Evolutionary conservation across 2,329 filamentous ascomycete species (phyloP).

Genomic region (Calycina marina): DNA sequence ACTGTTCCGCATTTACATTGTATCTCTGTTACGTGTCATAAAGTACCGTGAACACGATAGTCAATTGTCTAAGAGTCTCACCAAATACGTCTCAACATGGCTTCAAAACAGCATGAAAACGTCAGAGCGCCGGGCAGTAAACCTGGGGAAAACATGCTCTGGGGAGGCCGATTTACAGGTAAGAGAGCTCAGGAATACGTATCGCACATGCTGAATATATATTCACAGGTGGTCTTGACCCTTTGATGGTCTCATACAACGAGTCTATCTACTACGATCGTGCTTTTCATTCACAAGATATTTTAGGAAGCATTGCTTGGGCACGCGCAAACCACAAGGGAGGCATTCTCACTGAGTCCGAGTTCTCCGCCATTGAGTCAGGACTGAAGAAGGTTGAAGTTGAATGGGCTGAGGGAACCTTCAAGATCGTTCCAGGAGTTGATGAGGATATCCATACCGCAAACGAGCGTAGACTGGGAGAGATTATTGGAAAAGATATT

Average conservation of each 20-base stretch:
- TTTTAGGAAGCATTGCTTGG: slow-evolving; percentile 67
- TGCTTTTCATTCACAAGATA: slow-evolving; percentile 65
- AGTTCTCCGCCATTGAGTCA: slow-evolving; percentile 60
- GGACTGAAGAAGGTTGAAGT: slow-evolving; percentile 45
- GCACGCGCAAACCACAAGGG: slow-evolving; percentile 64
- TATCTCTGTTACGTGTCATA: too few relatives aligned
- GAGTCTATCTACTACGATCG: slow-evolving; percentile 68
- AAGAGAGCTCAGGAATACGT: neutral
- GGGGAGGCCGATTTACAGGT: slow-evolving; percentile 1
- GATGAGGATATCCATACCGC: slow-evolving; percentile 54
- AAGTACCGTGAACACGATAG: too few relatives aligned
- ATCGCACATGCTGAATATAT: too few relatives aligned
- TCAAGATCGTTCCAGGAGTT: slow-evolving; percentile 35
- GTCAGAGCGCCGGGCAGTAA: slow-evolving; percentile 17
- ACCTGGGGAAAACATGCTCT: slow-evolving; percentile 26
- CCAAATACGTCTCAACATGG: slow-evolving; percentile 13
- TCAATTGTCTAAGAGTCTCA: too few relatives aligned
- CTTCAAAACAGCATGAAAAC: slow-evolving; percentile 10
- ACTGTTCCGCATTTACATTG: neutral
- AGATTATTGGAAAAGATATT: slow-evolving; percentile 74
- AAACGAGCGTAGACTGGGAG: slow-evolving; percentile 59
- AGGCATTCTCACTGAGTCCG: slow-evolving; percentile 56
- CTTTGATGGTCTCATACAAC: slow-evolving; percentile 78
- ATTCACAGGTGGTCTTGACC: slow-evolving; percentile 56
- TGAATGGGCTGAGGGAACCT: slow-evolving; percentile 37